phyloP scores from a whole-genome alignment of 208 protist genomes.

The Leptomonas pyrrhocoris region DNA sequence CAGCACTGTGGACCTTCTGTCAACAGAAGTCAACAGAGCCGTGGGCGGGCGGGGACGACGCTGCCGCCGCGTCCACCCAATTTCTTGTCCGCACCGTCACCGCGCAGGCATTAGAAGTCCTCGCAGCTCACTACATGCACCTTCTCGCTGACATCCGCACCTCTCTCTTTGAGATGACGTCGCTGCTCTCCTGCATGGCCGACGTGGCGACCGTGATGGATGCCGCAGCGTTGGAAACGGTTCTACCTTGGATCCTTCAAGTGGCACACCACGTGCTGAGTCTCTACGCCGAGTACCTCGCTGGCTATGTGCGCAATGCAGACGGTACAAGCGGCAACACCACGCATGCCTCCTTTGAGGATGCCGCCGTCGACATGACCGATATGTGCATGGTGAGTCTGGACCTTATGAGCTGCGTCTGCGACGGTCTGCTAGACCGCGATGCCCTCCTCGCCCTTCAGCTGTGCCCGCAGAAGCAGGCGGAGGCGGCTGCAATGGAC shows the following conservation, averaged over 20 bases:
- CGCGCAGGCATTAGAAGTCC: constrained; percentile 25
- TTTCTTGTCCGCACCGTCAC: constrained; percentile 10
- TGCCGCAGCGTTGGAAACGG: constrained; percentile 18
- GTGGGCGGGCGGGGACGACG: not conserved
- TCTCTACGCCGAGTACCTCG: constrained; percentile 23
- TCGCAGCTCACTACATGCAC: constrained; percentile 22
- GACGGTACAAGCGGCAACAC: not conserved
- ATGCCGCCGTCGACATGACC: constrained; percentile 29
- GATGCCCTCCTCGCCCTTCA: constrained; percentile 20
- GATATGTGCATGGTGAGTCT: constrained; percentile 54
- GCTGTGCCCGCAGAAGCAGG: constrained; percentile 9
- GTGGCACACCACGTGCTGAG: constrained; percentile 28
- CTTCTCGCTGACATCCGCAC: constrained; percentile 12
- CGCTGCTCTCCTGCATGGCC: constrained; percentile 44
- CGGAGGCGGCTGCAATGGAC: constrained; percentile 5
- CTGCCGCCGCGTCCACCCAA: not conserved
- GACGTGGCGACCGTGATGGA: constrained; percentile 35
- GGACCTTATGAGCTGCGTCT: constrained; percentile 59
- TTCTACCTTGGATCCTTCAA: constrained; percentile 34
- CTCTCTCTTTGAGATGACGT: constrained; percentile 37
- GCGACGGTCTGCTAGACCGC: constrained; percentile 44
- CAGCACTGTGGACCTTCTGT: constrained; percentile 10
- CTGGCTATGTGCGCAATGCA: not conserved
- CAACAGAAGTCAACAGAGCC: not conserved
- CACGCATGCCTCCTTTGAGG: not conserved